These are phyloP conservation scores for Trichoderma arundinaceum DNA, from an alignment of 2,329 filamentous ascomycete genomes.

Conservation along the genomic window DNA sequence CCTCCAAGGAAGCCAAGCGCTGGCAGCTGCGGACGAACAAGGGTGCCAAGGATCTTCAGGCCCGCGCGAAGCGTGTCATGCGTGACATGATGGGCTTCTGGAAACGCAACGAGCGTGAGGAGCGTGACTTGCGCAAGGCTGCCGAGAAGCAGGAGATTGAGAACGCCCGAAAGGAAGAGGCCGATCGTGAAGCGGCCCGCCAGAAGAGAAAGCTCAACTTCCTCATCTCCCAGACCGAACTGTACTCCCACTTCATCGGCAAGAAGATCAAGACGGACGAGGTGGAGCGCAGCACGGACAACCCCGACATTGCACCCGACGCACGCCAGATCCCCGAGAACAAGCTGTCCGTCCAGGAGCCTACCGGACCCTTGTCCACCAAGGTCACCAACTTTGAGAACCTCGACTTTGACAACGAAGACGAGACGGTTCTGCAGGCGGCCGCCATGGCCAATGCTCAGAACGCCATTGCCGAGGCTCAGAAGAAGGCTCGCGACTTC, in stretches of 20 bases:
- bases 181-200: slow-evolving; percentile 93
- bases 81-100: slow-evolving; percentile 99
- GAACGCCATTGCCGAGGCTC: slow-evolving; percentile 91
- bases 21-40: slow-evolving; percentile 99
- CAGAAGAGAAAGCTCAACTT: slow-evolving; percentile 99
- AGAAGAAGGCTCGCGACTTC: slow-evolving; percentile 91
- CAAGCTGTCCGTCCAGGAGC: slow-evolving; percentile 57
- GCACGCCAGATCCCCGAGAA: slow-evolving; percentile 49
- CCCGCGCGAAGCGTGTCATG: slow-evolving; percentile 96
- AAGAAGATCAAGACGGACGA: slow-evolving; percentile 99
- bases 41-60: slow-evolving; percentile 96
- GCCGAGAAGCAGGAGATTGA: slow-evolving; percentile 96
- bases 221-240: slow-evolving; percentile 96
- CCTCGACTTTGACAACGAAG: slow-evolving; percentile 93
- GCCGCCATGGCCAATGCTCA: slow-evolving; percentile 96
- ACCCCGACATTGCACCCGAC: slow-evolving; percentile 69
- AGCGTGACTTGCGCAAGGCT: slow-evolving; percentile 90
- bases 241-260: slow-evolving; percentile 99
- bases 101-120: slow-evolving; percentile 98
- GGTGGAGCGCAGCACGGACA: slow-evolving; percentile 87
- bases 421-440: slow-evolving; percentile 78
- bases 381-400: slow-evolving; percentile 95
- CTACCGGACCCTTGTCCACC: slow-evolving; percentile 58
- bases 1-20: slow-evolving; percentile 93
- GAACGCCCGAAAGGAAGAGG: slow-evolving; percentile 94